Percentiles rank a stretch among this genome's conserved stretches.
These are phyloP conservation scores for Elymus sibiricus DNA, from an alignment of 176 grass and related monocot genomes.

Conservation along the genomic window DNA sequence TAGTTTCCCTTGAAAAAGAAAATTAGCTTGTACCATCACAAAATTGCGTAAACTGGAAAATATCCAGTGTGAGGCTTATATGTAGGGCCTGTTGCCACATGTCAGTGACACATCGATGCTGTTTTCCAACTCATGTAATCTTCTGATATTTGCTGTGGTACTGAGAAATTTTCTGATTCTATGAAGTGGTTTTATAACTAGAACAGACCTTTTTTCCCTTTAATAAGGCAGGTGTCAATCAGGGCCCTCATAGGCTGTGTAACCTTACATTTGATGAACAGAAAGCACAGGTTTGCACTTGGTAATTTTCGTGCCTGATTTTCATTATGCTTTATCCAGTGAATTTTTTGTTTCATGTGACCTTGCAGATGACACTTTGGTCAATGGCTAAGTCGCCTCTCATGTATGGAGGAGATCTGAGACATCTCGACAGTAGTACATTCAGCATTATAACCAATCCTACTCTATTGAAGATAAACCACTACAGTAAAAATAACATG, in stretches of 20 bases:
- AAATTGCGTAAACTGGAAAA: slow-evolving; percentile 22
- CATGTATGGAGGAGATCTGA: slow-evolving; percentile 95
- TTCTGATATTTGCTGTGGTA: background rate
- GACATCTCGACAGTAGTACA: slow-evolving; percentile 51
- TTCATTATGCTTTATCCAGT: slow-evolving; percentile 12
- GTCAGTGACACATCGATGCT: background rate
- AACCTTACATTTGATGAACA: slow-evolving; percentile 81
- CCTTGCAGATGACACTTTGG: slow-evolving; percentile 81
- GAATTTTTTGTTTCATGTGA: slow-evolving; percentile 4
- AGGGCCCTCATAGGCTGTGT: slow-evolving; percentile 77
- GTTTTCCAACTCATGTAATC: background rate
- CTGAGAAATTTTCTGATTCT: background rate
- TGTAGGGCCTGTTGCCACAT: slow-evolving; percentile 1
- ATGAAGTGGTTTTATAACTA: background rate
- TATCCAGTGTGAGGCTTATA: background rate
- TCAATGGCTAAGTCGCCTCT: slow-evolving; percentile 88
- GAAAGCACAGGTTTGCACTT: slow-evolving; percentile 68
- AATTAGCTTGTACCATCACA: background rate
- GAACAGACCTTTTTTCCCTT: background rate
- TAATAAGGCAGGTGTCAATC: slow-evolving; percentile 46
- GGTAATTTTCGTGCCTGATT: background rate
- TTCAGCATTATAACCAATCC: slow-evolving; percentile 74
- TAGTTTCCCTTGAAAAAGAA: slow-evolving; percentile 1
- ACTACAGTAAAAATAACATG: slow-evolving; percentile 71
- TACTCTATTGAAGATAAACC: slow-evolving; percentile 79